Conservation (phyloP, 2,329 filamentous ascomycete species). For the Scedosporium aurantiacum region DNA sequence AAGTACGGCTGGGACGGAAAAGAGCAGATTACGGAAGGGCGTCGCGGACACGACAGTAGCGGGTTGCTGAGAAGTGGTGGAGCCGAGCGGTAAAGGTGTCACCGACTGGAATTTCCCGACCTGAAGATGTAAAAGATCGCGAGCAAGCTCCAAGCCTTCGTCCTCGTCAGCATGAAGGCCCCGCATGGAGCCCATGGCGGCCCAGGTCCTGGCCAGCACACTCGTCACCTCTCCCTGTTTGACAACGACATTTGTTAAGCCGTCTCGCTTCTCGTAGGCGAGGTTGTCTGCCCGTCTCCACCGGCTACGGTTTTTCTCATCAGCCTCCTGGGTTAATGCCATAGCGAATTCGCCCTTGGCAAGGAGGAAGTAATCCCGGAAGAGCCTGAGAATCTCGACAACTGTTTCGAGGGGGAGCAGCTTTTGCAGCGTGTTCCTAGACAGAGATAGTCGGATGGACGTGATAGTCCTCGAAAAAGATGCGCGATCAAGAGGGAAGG, state of each 20-base stretch:
- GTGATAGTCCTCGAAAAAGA: constrained; percentile 62
- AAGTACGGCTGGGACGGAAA: constrained; percentile 63
- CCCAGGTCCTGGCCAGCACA: constrained; percentile 68
- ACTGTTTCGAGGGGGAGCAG: constrained; percentile 70
- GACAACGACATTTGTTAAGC: constrained; percentile 42
- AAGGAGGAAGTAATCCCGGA: constrained; percentile 80
- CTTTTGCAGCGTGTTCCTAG: constrained; percentile 71
- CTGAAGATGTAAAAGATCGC: constrained; percentile 60
- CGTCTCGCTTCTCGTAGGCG: constrained; percentile 45
- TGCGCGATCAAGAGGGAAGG: constrained; percentile 62
- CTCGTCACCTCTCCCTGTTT: constrained; percentile 81
- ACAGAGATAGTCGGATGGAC: constrained; percentile 69
- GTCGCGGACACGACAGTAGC: constrained; percentile 31
- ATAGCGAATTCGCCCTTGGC: constrained; percentile 86
- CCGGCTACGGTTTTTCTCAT: constrained; percentile 64
- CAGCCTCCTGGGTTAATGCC: constrained; percentile 73
- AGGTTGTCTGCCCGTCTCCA: constrained; percentile 54
- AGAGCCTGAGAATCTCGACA: constrained; percentile 61
- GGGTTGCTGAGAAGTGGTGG: constrained; percentile 17
- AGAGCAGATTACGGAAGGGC: constrained; percentile 69
- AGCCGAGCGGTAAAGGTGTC: constrained; percentile 25
- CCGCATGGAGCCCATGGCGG: constrained; percentile 64
- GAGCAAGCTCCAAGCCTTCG: constrained; percentile 72
- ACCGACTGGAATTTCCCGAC: constrained; percentile 38
- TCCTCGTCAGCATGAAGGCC: constrained; percentile 64